Evolutionary conservation across 2,329 filamentous ascomycete species (phyloP).

Genomic region (Aspergillus costaricaensis): DNA sequence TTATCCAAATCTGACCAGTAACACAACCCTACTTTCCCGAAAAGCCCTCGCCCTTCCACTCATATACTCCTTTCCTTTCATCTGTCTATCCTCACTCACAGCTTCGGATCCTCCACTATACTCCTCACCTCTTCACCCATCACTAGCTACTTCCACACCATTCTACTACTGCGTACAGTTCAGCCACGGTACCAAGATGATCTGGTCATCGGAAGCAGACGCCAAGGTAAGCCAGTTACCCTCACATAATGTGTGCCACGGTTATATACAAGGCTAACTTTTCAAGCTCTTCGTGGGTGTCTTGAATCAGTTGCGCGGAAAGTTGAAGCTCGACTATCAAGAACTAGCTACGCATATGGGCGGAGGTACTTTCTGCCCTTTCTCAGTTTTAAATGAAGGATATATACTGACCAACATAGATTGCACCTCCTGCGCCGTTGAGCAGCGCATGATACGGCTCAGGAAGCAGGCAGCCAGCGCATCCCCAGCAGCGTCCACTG

Average conservation of each 20-base stretch:
- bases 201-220: conserved; percentile 14
- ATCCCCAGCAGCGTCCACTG: background rate
- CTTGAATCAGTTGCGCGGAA: conserved; percentile 7
- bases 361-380: conserved; percentile 2
- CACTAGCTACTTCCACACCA: no score
- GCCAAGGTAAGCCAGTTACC: conserved; percentile 8
- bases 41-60: rapidly evolving
- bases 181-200: background rate
- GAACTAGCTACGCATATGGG: conserved; percentile 13
- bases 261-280: background rate
- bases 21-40: no score
- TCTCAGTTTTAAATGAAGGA: no score
- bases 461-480: background rate
- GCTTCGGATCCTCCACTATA: no score
- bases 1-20: no score
- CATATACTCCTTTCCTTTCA: no score
- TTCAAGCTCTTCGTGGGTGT: conserved; percentile 17
- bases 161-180: no score
- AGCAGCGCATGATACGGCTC: conserved; percentile 9
- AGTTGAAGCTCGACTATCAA: conserved; percentile 15
- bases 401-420: background rate
- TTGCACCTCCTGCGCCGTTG: conserved; percentile 10
- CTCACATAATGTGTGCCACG: background rate
- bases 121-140: no score
- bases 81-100: no score